phyloP scores from a whole-genome alignment of 768 basidiomycete species.

The Rhizopogon vesiculosus region DNA sequence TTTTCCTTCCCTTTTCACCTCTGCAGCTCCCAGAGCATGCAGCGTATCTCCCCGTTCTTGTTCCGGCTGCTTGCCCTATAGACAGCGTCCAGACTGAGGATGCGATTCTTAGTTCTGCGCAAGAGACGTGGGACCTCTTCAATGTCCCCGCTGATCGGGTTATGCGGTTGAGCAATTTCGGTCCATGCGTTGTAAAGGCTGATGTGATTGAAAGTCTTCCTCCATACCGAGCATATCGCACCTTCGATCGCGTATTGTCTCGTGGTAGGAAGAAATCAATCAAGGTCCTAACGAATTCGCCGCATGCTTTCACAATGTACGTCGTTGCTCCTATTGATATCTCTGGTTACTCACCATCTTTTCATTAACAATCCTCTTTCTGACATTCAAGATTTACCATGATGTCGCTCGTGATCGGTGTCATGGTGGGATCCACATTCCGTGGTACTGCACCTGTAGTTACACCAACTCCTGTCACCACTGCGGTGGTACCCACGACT shows the following conservation, averaged over 20 bases:
- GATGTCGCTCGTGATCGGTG: constrained; percentile 60
- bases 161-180: constrained; percentile 30
- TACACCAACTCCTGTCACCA: constrained; percentile 12
- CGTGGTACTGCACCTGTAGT: constrained; percentile 11
- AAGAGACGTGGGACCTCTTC: constrained; percentile 40
- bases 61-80: constrained; percentile 16
- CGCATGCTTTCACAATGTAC: constrained; percentile 66
- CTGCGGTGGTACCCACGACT: constrained; percentile 10
- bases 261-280: constrained; percentile 24
- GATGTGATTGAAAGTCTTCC: constrained; percentile 40
- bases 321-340: constrained; percentile 19
- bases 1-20: constrained; percentile 55
- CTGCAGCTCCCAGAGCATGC: constrained; percentile 34
- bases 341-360: constrained; percentile 6
- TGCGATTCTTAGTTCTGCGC: constrained; percentile 18
- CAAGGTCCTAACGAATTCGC: constrained; percentile 40
- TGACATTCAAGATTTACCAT: constrained; percentile 52
- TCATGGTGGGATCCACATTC: constrained; percentile 31
- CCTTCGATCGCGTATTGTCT: constrained; percentile 41
- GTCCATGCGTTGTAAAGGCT: constrained; percentile 40
- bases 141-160: constrained; percentile 37
- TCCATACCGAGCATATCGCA: constrained; percentile 36
- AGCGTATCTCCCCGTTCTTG: constrained; percentile 57
- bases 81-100: constrained; percentile 23
- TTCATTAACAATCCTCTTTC: constrained; percentile 6